Percentiles rank a stretch among this genome's conserved stretches.
Evolutionary conservation across 2,329 filamentous ascomycete species (phyloP).

Genomic region (Pleoardoris graminearum): DNA sequence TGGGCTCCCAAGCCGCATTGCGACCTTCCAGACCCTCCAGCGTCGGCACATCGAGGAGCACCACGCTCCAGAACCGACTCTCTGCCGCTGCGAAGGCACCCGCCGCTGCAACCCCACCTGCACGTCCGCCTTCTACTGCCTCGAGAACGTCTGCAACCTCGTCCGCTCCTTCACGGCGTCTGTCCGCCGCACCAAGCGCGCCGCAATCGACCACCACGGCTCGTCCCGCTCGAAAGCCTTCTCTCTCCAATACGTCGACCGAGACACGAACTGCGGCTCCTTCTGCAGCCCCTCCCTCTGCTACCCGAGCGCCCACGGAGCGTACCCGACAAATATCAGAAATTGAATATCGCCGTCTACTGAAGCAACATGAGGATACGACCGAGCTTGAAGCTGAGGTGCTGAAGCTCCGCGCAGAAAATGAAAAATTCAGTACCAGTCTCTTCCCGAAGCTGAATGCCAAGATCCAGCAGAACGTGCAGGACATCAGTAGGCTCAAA

Average conservation of each 20-base stretch:
- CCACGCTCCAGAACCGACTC: slow-evolving; percentile 2
- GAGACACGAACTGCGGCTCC: not conserved
- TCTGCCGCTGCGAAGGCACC: slow-evolving; percentile 8
- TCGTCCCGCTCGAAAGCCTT: slow-evolving; percentile 9
- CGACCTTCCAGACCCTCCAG: slow-evolving; percentile 10
- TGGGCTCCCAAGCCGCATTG: slow-evolving; percentile 20
- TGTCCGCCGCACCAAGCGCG: slow-evolving; percentile 22
- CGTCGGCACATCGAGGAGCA: slow-evolving; percentile 6
- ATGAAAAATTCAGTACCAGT: slow-evolving; percentile 72
- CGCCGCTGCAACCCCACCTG: not conserved
- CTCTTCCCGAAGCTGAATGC: slow-evolving; percentile 89
- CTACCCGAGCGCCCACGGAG: slow-evolving; percentile 23
- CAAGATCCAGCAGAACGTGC: slow-evolving; percentile 83
- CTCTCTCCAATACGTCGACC: not conserved
- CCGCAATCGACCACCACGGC: not conserved
- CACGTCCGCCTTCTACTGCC: not conserved
- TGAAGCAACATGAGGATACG: slow-evolving; percentile 66
- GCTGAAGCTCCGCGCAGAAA: slow-evolving; percentile 80
- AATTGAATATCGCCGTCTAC: slow-evolving; percentile 81
- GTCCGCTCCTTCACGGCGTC: slow-evolving; percentile 18
- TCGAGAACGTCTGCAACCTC: slow-evolving; percentile 1
- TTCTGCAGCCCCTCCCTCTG: slow-evolving; percentile 11
- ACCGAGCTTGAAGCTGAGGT: slow-evolving; percentile 66
- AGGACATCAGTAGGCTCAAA: slow-evolving; percentile 77
- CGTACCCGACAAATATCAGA: slow-evolving; percentile 76